Evolutionary conservation across 208 protist species (phyloP).

Genomic region (Trypanosoma congolense): DNA sequence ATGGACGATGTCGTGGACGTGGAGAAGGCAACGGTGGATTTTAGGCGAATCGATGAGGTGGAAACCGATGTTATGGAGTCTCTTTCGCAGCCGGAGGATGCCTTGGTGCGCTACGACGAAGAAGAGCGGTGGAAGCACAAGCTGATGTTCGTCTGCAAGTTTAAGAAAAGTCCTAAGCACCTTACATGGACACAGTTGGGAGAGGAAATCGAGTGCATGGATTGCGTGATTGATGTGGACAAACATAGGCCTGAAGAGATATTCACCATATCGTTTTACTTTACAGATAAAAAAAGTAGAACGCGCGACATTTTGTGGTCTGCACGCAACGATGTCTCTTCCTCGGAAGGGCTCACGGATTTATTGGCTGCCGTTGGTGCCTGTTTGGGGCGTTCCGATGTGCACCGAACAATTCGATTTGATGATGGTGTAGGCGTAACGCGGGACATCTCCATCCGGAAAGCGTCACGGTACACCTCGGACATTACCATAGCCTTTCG

Average conservation of each 20-base stretch:
- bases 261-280: conserved; percentile 82
- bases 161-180: conserved; percentile 84
- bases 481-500: conserved; percentile 81
- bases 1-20: conserved; percentile 75
- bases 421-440: conserved; percentile 68
- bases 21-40: conserved; percentile 68
- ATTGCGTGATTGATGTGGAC: conserved; percentile 84
- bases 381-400: conserved; percentile 72
- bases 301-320: conserved; percentile 72
- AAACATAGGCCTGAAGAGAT: conserved; percentile 85
- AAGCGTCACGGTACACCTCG: conserved; percentile 81
- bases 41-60: conserved; percentile 82
- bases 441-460: conserved; percentile 77
- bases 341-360: conserved; percentile 83
- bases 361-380: conserved; percentile 77
- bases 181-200: conserved; percentile 84
- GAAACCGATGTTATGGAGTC: conserved; percentile 78
- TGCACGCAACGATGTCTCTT: conserved; percentile 75
- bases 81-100: conserved; percentile 49
- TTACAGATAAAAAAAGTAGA: conserved; percentile 67
- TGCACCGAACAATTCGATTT: conserved; percentile 87
- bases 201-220: conserved; percentile 86
- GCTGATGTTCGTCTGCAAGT: conserved; percentile 87
- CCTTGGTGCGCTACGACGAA: conserved; percentile 66
- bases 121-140: conserved; percentile 86